Percentiles rank a stretch among this genome's conserved stretches.
Conservation (phyloP, 441 rosid genomes). For the Aleurites moluccanus region DNA sequence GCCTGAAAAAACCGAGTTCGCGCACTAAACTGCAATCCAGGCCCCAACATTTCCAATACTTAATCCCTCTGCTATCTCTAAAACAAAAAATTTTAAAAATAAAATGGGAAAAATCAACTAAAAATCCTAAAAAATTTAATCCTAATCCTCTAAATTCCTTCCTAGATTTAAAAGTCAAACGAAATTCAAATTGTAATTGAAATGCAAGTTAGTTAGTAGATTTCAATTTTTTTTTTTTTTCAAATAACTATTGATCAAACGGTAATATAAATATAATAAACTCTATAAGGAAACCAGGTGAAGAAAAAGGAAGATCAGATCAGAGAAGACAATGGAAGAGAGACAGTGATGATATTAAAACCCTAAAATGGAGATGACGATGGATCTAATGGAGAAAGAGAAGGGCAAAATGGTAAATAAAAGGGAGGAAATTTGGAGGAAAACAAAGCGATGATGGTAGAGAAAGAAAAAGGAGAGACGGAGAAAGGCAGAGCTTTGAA, state of each 20-base stretch:
- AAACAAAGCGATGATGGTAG: conserved; percentile 8
- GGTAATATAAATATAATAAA: not conserved
- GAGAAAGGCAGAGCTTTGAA: not conserved
- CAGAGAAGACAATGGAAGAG: not conserved
- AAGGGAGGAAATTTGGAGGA: conserved; percentile 1
- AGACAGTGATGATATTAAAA: conserved; percentile 3
- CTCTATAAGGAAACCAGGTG: not conserved
- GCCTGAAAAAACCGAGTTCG: conserved; percentile 41
- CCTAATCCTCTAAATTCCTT: not conserved
- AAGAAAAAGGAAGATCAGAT: not conserved
- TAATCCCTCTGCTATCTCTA: not conserved
- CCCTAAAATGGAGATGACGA: conserved; percentile 13
- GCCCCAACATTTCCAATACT: conserved; percentile 47
- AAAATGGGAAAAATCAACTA: not conserved
- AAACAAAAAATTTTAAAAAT: not conserved
- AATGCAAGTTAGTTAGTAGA: conserved; percentile 4
- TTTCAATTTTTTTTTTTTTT: not conserved
- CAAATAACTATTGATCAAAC: not conserved
- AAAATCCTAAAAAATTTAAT: not conserved
- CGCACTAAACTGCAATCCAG: conserved; percentile 55
- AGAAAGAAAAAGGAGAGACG: conserved; percentile 11
- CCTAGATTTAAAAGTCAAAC: conserved; percentile 9
- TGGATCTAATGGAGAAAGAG: not conserved
- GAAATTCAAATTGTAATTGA: not conserved
- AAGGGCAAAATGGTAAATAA: conserved; percentile 14